A percentile compares a stretch with the other conserved stretches of the same genome.
These are phyloP conservation scores for Calonectria henricotiae DNA, from an alignment of 2,329 filamentous ascomycete species.

Conservation along the genomic window DNA sequence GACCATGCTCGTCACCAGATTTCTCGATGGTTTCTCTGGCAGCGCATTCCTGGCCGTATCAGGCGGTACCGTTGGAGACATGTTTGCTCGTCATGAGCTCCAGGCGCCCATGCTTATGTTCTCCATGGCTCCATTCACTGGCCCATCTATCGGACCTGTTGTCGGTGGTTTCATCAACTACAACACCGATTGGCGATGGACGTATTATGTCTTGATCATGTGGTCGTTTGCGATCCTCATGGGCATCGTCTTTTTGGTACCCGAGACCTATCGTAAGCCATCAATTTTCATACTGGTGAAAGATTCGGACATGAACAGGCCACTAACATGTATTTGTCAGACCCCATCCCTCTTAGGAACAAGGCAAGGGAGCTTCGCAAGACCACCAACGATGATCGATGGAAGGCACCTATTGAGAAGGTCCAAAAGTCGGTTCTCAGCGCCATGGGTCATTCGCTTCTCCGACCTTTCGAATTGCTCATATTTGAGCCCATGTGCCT, in stretches of 20 bases:
- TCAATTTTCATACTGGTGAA: neutral
- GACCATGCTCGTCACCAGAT: slow-evolving; percentile 84
- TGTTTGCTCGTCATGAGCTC: slow-evolving; percentile 80
- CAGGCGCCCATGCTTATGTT: slow-evolving; percentile 89
- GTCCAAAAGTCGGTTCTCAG: slow-evolving; percentile 76
- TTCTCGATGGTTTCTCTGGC: slow-evolving; percentile 82
- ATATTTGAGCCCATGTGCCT: slow-evolving; percentile 89
- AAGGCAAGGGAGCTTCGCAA: slow-evolving; percentile 81
- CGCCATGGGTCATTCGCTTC: slow-evolving; percentile 73
- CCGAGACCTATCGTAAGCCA: slow-evolving; percentile 84
- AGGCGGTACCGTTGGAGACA: slow-evolving; percentile 88
- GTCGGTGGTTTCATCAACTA: slow-evolving; percentile 89
- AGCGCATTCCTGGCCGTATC: slow-evolving; percentile 81
- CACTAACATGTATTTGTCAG: slow-evolving; percentile 53
- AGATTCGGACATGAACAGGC: neutral
- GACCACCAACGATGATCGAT: slow-evolving; percentile 84
- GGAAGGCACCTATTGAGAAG: slow-evolving; percentile 84
- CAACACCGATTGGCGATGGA: slow-evolving; percentile 83
- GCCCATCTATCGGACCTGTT: slow-evolving; percentile 74
- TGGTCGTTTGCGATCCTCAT: slow-evolving; percentile 80
- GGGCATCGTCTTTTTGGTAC: slow-evolving; percentile 81
- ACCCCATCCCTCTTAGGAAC: slow-evolving; percentile 79
- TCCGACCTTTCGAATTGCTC: slow-evolving; percentile 85
- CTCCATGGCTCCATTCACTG: slow-evolving; percentile 76
- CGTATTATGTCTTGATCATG: slow-evolving; percentile 88